These are phyloP conservation scores for Limnanthes douglasii DNA, from an alignment of 345 rosid genomes.

Conservation along the genomic window DNA sequence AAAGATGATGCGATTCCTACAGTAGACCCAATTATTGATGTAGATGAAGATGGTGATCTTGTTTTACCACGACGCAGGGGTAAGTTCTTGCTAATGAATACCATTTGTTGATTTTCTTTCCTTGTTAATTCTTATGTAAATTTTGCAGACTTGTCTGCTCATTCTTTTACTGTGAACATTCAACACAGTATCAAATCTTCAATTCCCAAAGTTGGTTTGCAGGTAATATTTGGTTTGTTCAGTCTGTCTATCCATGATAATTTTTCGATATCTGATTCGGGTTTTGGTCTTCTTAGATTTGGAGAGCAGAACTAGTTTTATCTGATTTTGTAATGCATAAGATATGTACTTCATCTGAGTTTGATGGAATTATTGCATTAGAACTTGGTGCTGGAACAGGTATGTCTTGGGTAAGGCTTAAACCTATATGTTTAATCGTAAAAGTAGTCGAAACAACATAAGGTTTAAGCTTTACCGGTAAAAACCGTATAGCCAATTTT, in stretches of 20 bases:
- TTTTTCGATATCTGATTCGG: neutral
- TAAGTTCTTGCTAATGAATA: constrained; percentile 7
- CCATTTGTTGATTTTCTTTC: neutral
- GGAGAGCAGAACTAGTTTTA: constrained; percentile 73
- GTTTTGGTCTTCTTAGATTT: constrained; percentile 37
- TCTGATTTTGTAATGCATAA: constrained; percentile 69
- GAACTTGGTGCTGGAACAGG: constrained; percentile 97
- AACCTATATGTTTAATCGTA: no score
- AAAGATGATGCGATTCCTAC: constrained; percentile 10
- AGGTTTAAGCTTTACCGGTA: no score
- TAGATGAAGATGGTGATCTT: constrained; percentile 88
- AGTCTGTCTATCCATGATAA: neutral
- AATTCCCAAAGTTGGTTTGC: constrained; percentile 66
- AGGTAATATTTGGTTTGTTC: constrained; percentile 21
- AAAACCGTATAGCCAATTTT: no score
- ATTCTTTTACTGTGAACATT: constrained; percentile 33
- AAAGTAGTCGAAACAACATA: no score
- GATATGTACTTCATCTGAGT: constrained; percentile 42
- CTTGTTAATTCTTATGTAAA: neutral
- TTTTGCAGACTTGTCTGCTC: constrained; percentile 20
- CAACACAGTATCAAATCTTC: constrained; percentile 65
- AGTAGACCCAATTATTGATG: constrained; percentile 5
- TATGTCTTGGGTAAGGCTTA: no score
- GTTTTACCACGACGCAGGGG: constrained; percentile 45
- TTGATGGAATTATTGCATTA: constrained; percentile 31